phyloP scores from a whole-genome alignment of 345 rosid genomes.

The Conringia planisiliqua region DNA sequence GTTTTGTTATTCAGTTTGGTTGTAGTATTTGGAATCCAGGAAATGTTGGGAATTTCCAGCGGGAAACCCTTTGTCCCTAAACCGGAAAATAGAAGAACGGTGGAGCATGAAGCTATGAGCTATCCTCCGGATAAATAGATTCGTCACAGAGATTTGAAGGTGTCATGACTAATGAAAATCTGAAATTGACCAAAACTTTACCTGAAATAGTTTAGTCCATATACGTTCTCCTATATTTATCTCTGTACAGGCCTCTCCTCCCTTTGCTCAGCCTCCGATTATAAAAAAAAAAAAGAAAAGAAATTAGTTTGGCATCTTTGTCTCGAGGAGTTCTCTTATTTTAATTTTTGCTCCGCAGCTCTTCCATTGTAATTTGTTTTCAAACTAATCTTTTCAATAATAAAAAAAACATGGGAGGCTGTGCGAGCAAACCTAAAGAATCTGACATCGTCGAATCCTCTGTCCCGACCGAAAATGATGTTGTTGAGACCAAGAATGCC shows the following conservation, averaged over 20 bases:
- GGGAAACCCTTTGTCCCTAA: not conserved
- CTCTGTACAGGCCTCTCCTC: not conserved
- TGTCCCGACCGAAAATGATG: conserved; percentile 18
- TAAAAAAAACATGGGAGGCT: conserved; percentile 29
- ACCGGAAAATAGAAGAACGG: conserved; percentile 10
- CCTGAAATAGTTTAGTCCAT: conserved; percentile 21
- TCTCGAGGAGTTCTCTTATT: not conserved
- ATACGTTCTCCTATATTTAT: not conserved
- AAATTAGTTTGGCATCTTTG: not conserved
- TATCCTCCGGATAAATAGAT: conserved; percentile 3
- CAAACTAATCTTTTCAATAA: not conserved
- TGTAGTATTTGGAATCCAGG: not conserved
- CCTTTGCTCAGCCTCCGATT: conserved; percentile 5
- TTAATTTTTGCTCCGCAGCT: not conserved
- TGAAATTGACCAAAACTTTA: not conserved
- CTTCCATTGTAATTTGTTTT: not conserved
- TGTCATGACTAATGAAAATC: conserved; percentile 9
- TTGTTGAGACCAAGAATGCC: conserved; percentile 21
- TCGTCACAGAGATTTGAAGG: conserved; percentile 5
- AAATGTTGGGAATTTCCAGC: not conserved
- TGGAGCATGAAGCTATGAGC: not conserved
- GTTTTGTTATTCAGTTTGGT: not conserved
- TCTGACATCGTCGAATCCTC: conserved; percentile 27
- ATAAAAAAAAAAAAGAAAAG: not conserved
- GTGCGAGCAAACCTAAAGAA: conserved; percentile 37